Base-by-base conservation (phyloP, 352 stramenopile species). In the Globisporangium okanoganense region DNA sequence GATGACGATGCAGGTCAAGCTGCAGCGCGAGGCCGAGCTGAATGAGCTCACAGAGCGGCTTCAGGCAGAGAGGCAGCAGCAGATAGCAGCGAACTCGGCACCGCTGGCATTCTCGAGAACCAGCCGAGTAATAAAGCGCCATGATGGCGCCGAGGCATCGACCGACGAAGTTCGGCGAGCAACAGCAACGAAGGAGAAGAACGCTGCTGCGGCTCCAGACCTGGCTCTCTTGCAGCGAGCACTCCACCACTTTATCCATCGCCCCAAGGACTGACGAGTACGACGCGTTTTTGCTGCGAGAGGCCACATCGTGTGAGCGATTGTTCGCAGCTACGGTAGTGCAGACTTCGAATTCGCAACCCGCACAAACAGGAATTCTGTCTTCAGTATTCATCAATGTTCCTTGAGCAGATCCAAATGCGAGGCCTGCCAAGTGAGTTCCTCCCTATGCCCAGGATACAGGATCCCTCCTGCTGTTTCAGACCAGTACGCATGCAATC, bases 1-100 rank as follows among this genome's bases (percentile, higher is more conserved):
- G 3, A 65, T 88, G 45, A 66, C 76, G 8, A 62, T 67, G 3
- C 67, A 75, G 60, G 78, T 87, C 10, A 70, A 77, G 25, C 62
- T 73, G 44, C 69, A 84, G 20, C 71, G 78, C 22, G 71, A 77
- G 40, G 54, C 69, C 12, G 75, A 87, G 45, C 61, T 87, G 13
- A 57, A 70, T 0, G 67, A 64, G 22, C 29, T 81, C 5, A 69
- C 12, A 6, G 62, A 64, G 44, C 44, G 65, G 5, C 25, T 67
- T 33, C 50, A 67, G 27, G 6, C 49, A 41, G 5, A 50, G n/a
- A 48, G 36, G 22, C 25, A 38, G 10, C 31, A 63, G 48, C 10
- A 38, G 38, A 22, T 44, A 14, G 38, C 38, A 20, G 33, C 43
- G 20, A 29, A 14, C 9, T 49, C 43, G 1, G 43, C n/a, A 14